phyloP scores from a whole-genome alignment of 2,329 filamentous ascomycete species.

The Penicillium corylophilum region DNA sequence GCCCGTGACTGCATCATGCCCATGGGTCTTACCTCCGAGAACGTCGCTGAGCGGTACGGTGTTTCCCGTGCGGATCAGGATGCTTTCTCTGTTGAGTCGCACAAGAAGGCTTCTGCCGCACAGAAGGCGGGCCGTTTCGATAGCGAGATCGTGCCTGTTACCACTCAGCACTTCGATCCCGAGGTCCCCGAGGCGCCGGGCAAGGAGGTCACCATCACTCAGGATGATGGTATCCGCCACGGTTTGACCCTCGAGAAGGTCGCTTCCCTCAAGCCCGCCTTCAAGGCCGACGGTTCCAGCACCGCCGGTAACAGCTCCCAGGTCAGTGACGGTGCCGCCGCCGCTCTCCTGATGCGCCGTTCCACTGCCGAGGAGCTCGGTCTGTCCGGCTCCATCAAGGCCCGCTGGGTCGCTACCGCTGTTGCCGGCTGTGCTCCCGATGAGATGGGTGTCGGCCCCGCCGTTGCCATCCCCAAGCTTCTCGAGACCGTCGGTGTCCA shows the following conservation, averaged over 20 bases:
- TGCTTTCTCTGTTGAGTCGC: constrained; percentile 72
- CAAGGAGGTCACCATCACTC: constrained; percentile 65
- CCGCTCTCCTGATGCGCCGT: constrained; percentile 79
- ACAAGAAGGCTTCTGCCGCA: constrained; percentile 70
- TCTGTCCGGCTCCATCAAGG: constrained; percentile 67
- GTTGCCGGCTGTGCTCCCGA: constrained; percentile 79
- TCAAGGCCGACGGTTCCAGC: constrained; percentile 69
- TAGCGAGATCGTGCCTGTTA: constrained; percentile 76
- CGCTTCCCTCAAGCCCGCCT: constrained; percentile 79
- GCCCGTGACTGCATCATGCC: constrained; percentile 87
- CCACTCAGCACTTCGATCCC: constrained; percentile 65
- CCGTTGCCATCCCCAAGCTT: constrained; percentile 79
- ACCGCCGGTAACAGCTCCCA: constrained; percentile 87
- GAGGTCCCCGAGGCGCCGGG: constrained; percentile 58
- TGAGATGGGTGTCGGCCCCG: constrained; percentile 92
- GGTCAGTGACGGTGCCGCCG: constrained; percentile 84
- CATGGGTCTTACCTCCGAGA: constrained; percentile 90
- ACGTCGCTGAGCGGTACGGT: constrained; percentile 75
- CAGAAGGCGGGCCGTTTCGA: constrained; percentile 69
- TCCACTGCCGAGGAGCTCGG: constrained; percentile 74
- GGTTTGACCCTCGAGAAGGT: constrained; percentile 68
- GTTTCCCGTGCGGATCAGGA: constrained; percentile 77
- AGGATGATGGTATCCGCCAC: constrained; percentile 80
- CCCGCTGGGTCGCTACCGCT: constrained; percentile 75
- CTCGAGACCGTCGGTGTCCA: constrained; percentile 66